These are phyloP conservation scores for Bipolaris bicolor DNA, from an alignment of 2,329 filamentous ascomycete genomes.

Conservation along the genomic window DNA sequence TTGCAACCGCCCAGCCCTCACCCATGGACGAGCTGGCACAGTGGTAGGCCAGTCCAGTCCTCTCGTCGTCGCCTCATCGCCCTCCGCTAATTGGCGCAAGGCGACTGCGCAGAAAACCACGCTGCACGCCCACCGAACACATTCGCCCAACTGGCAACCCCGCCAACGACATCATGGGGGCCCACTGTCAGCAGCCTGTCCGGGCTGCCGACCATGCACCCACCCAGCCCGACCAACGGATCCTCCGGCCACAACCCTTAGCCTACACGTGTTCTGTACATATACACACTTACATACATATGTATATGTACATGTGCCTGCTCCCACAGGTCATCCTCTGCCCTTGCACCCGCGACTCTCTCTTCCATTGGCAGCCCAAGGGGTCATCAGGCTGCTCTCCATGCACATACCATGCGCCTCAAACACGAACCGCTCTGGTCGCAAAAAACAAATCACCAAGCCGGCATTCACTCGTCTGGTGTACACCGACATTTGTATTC, in stretches of 20 bases:
- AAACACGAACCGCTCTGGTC: neutral
- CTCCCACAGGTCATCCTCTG: slow-evolving; percentile 1
- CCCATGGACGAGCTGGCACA: neutral
- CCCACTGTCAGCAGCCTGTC: slow-evolving; percentile 9
- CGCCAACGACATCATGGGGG: slow-evolving; percentile 18
- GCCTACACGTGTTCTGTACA: no score
- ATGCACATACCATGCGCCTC: slow-evolving; percentile 7
- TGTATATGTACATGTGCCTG: neutral
- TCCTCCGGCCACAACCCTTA: neutral
- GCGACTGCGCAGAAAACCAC: neutral
- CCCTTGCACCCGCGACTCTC: slow-evolving; percentile 1
- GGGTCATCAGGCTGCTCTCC: neutral
- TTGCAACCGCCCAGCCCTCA: slow-evolving; percentile 1
- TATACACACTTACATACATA: no score
- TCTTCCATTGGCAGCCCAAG: slow-evolving; percentile 13
- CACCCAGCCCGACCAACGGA: neutral
- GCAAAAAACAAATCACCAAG: neutral
- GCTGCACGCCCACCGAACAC: slow-evolving; percentile 3
- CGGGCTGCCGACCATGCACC: neutral
- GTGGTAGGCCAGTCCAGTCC: neutral
- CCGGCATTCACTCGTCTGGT: neutral
- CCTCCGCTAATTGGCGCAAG: neutral
- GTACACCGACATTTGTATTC: slow-evolving; percentile 11
- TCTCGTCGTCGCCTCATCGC: neutral
- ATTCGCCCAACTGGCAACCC: slow-evolving; percentile 2